Conservation (phyloP, 345 rosid genomes). For the Citrus maxima region DNA sequence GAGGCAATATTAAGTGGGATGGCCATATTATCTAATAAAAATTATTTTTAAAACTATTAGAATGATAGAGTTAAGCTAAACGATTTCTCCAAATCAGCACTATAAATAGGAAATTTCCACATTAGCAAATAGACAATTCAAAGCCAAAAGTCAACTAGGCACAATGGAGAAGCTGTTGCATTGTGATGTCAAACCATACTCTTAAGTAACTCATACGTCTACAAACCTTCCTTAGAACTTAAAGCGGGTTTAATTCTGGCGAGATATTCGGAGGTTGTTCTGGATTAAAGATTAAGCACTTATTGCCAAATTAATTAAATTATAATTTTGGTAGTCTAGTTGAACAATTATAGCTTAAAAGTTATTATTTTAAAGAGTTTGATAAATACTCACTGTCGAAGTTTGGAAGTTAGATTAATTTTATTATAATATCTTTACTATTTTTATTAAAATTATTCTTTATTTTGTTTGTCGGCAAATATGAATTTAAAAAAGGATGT, state of each 20-base stretch:
- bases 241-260: not conserved
- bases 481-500: not conserved
- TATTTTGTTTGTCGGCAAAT: not conserved
- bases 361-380: no score
- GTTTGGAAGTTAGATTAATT: no score
- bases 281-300: not conserved
- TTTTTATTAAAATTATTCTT: no score
- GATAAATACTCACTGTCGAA: no score
- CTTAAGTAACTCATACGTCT: not conserved
- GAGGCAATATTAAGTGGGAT: conserved; percentile 38
- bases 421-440: no score
- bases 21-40: not conserved
- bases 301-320: not conserved
- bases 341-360: no score
- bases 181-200: conserved; percentile 19
- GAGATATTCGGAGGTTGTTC: not conserved
- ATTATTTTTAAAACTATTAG: conserved; percentile 9
- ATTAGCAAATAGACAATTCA: conserved; percentile 4
- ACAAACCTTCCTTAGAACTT: not conserved
- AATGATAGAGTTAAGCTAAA: conserved; percentile 14
- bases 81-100: conserved; percentile 7
- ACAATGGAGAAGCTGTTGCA: conserved; percentile 5
- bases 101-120: conserved; percentile 28
- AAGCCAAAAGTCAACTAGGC: conserved; percentile 18
- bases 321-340: not conserved